phyloP scores from a whole-genome alignment of 768 basidiomycete genomes.

The Cubamyces sp. region DNA sequence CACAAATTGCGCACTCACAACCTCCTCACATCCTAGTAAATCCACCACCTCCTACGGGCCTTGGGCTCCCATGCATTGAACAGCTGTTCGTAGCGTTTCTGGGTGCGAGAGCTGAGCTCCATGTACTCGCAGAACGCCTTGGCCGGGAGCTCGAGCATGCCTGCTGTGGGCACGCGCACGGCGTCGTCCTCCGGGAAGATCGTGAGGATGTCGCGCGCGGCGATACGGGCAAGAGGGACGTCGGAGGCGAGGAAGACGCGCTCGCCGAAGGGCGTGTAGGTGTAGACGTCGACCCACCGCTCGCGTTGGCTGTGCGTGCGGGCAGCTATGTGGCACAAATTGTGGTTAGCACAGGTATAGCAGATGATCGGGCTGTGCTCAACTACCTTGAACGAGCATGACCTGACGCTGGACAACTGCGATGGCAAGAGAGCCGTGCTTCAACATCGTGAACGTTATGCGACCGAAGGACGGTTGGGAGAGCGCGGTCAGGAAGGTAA shows the following conservation, averaged over 20 bases:
- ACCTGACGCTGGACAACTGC: conserved; percentile 72
- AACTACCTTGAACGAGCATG: conserved; percentile 68
- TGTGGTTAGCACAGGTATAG: not conserved
- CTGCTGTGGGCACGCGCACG: conserved; percentile 37
- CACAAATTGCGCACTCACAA: not conserved
- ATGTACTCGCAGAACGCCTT: conserved; percentile 62
- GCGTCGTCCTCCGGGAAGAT: conserved; percentile 53
- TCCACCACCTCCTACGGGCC: conserved; percentile 3
- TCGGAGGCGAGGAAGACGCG: conserved; percentile 65
- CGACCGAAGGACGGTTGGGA: not conserved
- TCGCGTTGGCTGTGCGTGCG: conserved; percentile 59
- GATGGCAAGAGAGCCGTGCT: conserved; percentile 62
- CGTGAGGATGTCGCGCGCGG: conserved; percentile 58
- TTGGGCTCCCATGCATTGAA: conserved; percentile 35
- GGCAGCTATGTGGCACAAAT: conserved; percentile 44
- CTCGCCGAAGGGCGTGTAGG: conserved; percentile 65
- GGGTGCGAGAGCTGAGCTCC: conserved; percentile 54
- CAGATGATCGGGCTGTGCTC: not conserved
- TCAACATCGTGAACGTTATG: conserved; percentile 23
- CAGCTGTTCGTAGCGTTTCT: conserved; percentile 59
- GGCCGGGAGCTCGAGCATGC: conserved; percentile 68
- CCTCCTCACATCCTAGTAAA: not conserved
- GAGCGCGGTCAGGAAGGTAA: not conserved
- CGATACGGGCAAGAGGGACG: conserved; percentile 66
- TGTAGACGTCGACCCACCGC: conserved; percentile 66